These are phyloP conservation scores for Cystofilobasidium capitatum DNA, from an alignment of 768 basidiomycete genomes.

Conservation along the genomic window DNA sequence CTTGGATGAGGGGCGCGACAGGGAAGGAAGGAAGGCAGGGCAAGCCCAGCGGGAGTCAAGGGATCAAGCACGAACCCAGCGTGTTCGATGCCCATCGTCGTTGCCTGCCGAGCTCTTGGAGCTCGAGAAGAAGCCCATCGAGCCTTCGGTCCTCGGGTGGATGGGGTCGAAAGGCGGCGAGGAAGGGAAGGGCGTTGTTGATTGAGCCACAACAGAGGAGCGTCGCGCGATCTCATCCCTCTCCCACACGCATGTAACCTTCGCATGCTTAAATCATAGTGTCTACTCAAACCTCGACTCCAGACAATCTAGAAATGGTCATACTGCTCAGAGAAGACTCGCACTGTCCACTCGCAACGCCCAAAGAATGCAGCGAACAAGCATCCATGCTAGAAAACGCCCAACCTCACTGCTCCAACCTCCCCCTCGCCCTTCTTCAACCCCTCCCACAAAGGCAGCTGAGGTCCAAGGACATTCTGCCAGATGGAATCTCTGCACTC, in stretches of 20 bases:
- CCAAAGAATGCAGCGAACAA: too few relatives aligned
- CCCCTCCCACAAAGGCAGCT: neutral
- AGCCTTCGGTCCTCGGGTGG: neutral
- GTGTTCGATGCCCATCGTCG: neutral
- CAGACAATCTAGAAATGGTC: too few relatives aligned
- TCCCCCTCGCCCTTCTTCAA: constrained; percentile 2
- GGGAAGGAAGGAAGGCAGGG: neutral
- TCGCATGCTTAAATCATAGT: too few relatives aligned
- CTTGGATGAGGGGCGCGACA: neutral
- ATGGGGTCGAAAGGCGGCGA: neutral
- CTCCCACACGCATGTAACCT: too few relatives aligned
- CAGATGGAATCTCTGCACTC: constrained; percentile 21
- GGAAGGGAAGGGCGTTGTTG: neutral
- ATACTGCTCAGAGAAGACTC: too few relatives aligned
- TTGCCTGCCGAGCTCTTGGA: neutral
- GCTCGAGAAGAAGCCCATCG: constrained; percentile 19
- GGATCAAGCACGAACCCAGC: constrained; percentile 8
- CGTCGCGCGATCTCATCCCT: too few relatives aligned
- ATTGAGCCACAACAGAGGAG: neutral
- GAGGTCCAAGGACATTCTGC: constrained; percentile 4
- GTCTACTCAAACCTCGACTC: too few relatives aligned
- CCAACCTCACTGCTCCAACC: neutral
- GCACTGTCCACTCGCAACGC: too few relatives aligned
- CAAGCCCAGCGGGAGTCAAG: neutral
- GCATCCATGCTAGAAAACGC: constrained; percentile 4